A percentile compares a stretch with the other conserved stretches of the same genome.
phyloP scores from a whole-genome alignment of 495 filamentous ascomycete genomes.

The Copromyces sp. region DNA sequence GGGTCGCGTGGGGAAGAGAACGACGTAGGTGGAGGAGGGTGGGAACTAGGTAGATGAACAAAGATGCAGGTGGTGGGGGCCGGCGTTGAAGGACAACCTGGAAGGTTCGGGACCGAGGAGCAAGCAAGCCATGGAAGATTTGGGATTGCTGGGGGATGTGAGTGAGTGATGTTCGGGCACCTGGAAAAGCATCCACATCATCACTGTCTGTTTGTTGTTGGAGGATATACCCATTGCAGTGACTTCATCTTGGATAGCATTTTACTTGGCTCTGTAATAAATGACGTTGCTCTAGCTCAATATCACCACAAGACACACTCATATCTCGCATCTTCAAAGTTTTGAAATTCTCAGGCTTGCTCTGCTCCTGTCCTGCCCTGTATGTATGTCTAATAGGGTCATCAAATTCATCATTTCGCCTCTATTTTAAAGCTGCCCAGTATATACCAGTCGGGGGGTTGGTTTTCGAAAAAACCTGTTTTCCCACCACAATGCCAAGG shows the following conservation, averaged over 20 bases:
- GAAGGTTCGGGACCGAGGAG: no score
- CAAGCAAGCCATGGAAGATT: not conserved
- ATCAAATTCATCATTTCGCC: slow-evolving; percentile 1
- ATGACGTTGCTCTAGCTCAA: not conserved
- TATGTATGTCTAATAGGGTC: not conserved
- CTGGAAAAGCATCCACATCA: no score
- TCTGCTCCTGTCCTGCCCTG: not conserved
- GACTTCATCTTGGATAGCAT: not conserved
- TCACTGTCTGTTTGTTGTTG: not conserved
- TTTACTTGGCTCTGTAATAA: not conserved
- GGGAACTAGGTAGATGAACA: not conserved
- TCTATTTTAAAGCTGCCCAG: not conserved
- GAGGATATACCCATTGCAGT: not conserved
- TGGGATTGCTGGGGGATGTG: no score
- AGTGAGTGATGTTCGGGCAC: no score
- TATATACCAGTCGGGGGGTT: not conserved
- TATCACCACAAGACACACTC: not conserved
- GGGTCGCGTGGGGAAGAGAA: no score
- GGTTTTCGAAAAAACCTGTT: not conserved
- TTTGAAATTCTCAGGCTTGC: not conserved
- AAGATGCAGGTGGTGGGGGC: not conserved
- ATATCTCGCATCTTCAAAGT: not conserved
- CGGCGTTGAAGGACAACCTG: no score
- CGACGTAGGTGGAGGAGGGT: not conserved
- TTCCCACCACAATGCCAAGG: not conserved